Conservation (phyloP, 805 yeast species). For the Yueomyces sp. region DNA sequence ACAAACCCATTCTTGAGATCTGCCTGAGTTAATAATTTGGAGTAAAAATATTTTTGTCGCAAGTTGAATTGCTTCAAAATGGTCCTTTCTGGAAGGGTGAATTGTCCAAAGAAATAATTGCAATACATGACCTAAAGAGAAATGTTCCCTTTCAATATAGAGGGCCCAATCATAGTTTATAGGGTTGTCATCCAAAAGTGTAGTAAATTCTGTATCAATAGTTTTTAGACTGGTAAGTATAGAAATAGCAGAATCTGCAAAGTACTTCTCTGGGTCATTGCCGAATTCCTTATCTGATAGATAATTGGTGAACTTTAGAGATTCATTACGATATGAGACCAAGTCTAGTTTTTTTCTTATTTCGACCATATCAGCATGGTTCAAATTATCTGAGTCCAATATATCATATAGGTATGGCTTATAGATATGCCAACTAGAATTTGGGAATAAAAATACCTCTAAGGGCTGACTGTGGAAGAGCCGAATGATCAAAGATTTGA, state of each 20-base stretch:
- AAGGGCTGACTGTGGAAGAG: conserved; percentile 23
- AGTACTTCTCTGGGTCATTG: conserved; percentile 18
- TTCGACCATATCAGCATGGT: conserved; percentile 3
- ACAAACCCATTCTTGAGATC: conserved; percentile 21
- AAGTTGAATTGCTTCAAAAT: conserved; percentile 21
- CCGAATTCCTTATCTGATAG: background rate
- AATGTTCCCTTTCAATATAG: conserved; percentile 17
- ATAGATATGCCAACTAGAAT: conserved; percentile 40
- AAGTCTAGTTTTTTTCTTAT: conserved; percentile 38
- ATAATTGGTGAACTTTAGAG: conserved; percentile 31
- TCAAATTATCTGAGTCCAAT: conserved; percentile 10
- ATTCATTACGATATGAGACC: conserved; percentile 56
- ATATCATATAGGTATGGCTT: conserved; percentile 35
- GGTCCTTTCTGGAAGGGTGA: conserved; percentile 17
- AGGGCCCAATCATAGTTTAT: conserved; percentile 21
- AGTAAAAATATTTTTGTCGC: conserved; percentile 19
- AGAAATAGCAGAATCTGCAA: conserved; percentile 20
- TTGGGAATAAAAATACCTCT: conserved; percentile 52
- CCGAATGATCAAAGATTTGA: conserved; percentile 17
- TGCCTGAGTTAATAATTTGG: conserved; percentile 17
- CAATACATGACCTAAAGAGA: conserved; percentile 11
- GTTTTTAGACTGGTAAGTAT: conserved; percentile 14
- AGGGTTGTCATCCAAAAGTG: conserved; percentile 16
- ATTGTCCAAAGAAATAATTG: conserved; percentile 22
- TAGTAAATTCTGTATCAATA: conserved; percentile 14